Evolutionary conservation across 2,329 filamentous ascomycete species (phyloP).

Genomic region (Paraphoma sp.): DNA sequence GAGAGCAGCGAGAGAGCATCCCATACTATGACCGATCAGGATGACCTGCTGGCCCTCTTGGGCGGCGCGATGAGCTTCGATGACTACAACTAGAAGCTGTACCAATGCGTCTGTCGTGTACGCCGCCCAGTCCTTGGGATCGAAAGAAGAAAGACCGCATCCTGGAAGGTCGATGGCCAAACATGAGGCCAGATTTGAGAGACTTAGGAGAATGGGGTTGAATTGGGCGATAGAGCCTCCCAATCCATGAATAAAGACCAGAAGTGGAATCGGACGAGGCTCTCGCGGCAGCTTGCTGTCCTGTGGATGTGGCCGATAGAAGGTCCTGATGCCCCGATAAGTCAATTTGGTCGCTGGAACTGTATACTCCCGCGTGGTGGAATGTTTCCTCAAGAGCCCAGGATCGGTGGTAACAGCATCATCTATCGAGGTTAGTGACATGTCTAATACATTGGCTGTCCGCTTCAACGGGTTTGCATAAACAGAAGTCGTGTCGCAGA

Average conservation of each 20-base stretch:
- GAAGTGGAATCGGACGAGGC: constrained; percentile 76
- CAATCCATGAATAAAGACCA: constrained; percentile 91
- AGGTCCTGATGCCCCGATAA: constrained; percentile 80
- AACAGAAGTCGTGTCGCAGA: constrained; percentile 10
- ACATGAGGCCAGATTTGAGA: constrained; percentile 83
- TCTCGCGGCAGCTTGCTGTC: constrained; percentile 78
- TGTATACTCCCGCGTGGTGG: constrained; percentile 73
- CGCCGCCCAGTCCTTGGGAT: constrained; percentile 73
- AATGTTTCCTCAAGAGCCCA: constrained; percentile 79
- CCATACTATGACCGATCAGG: constrained; percentile 89
- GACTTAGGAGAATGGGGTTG: constrained; percentile 76
- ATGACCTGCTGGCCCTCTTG: constrained; percentile 73
- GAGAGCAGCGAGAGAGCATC: constrained; percentile 76
- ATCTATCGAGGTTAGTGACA: constrained; percentile 20
- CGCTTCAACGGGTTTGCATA: constrained; percentile 10
- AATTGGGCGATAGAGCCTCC: constrained; percentile 94
- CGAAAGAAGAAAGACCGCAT: constrained; percentile 81
- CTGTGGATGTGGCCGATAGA: constrained; percentile 83
- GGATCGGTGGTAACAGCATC: constrained; percentile 71
- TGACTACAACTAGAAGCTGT: constrained; percentile 75
- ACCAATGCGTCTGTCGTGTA: constrained; percentile 79
- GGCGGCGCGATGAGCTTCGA: constrained; percentile 74
- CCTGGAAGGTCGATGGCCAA: constrained; percentile 90
- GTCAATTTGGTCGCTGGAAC: constrained; percentile 68
- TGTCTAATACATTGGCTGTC: not conserved